Base-by-base conservation (phyloP, 2,329 filamentous ascomycete species). In the Diaporthe citrichinensis region DNA sequence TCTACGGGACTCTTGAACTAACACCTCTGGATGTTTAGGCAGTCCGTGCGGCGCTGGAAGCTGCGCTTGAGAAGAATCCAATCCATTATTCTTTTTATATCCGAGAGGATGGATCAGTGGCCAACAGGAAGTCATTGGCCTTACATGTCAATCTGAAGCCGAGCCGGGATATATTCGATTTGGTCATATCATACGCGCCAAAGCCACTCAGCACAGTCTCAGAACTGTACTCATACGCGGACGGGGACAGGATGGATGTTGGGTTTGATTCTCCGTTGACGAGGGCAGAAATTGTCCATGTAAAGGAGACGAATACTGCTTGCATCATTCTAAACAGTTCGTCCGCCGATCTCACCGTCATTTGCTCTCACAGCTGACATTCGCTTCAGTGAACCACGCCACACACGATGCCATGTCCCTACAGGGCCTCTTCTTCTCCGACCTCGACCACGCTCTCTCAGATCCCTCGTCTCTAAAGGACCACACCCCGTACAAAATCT, bases 81-180 rank as follows among this genome's bases (percentile, higher is more conserved):
- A 68, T 25, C 8, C 39, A 53, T 23, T 53, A 10, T 2, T 68
- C 65, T 5, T 68, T 68, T 3, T 53, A 39, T 23, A 36, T 68
- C 31, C 46, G 65, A 36, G 46, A 68, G 49, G 65, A 68, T 23
- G 65, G 65, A 41, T 68, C 65, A 25, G 46, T 68, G 65, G n/a
- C 65, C 14, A 68, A 68, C n/a, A 68, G 46, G 15, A 68, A 53
- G 6, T 68, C 65, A 14, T 23, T 68, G 31, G 65, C 31, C 23
- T 28, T 41, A n/a, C 31, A 68, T 53, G 14, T 53, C 23, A 68
- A 25, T 7, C n/a, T 68, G 23, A 68, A 68, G 65, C 34, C 65
- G 8, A 68, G 65, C 65, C 25, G 15, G 17, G 46, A 53, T 25
- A 3, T 55, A 25, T 68, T 68, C 9, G 65, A 68, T 23, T 28